Evolutionary conservation across 495 filamentous ascomycete species (phyloP).

Genomic region (Aspergillus heteromorphus): DNA sequence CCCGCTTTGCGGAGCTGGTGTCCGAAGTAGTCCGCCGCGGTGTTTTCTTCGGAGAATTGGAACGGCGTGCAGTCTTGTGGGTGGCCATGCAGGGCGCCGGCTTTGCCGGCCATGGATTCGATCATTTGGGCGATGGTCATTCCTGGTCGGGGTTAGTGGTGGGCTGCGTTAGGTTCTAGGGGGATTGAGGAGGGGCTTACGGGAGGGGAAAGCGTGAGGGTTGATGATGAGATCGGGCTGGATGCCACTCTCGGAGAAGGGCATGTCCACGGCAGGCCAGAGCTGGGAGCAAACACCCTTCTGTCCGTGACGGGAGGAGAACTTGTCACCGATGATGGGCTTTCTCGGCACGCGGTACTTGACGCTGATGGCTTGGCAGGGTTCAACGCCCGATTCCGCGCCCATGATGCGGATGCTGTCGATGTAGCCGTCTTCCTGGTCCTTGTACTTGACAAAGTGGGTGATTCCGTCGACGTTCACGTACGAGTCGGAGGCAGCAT

Average conservation of each 20-base stretch:
- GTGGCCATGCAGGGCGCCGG: constrained; percentile 87
- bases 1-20: constrained; percentile 89
- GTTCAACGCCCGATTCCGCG: constrained; percentile 71
- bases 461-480: constrained; percentile 75
- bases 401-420: constrained; percentile 92
- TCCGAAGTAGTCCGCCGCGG: constrained; percentile 91
- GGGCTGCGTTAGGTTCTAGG: not conserved
- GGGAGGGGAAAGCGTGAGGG: constrained; percentile 98
- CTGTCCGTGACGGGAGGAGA: constrained; percentile 54
- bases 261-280: constrained; percentile 92
- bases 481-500: constrained; percentile 53
- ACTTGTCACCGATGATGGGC: constrained; percentile 79
- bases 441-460: constrained; percentile 86
- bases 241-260: constrained; percentile 94
- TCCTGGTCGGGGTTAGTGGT: too few species aligned
- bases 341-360: constrained; percentile 87
- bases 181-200: constrained; percentile 43
- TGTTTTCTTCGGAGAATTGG: constrained; percentile 86
- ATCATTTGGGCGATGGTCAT: constrained; percentile 99
- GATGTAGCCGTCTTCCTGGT: constrained; percentile 76
- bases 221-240: constrained; percentile 98
- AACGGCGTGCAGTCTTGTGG: constrained; percentile 94
- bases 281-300: constrained; percentile 86
- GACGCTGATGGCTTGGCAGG: constrained; percentile 78
- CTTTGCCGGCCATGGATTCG: constrained; percentile 92